Evolutionary conservation across 306 rosid species (phyloP).

Genomic region (Dalbergia cochinchinensis): DNA sequence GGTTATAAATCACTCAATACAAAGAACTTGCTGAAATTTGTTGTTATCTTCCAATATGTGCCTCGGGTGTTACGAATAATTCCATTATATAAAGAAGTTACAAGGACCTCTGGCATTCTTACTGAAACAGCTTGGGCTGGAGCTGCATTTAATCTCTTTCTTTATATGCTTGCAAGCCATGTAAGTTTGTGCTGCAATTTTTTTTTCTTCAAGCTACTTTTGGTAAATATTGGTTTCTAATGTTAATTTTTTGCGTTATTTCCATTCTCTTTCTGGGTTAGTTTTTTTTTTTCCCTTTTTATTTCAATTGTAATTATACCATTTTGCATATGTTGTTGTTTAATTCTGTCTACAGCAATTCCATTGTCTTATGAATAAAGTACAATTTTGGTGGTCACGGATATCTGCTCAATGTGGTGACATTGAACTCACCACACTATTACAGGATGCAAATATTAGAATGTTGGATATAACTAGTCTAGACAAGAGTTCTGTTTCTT

Average conservation of each 20-base stretch:
- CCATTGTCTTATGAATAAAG: background rate
- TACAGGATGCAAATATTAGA: constrained; percentile 1
- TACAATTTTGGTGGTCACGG: background rate
- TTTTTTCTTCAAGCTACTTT: background rate
- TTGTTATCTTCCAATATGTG: constrained; percentile 82
- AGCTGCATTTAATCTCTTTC: constrained; percentile 93
- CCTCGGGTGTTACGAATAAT: constrained; percentile 83
- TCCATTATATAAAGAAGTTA: constrained; percentile 93
- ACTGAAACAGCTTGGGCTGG: constrained; percentile 99
- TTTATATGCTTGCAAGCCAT: constrained; percentile 98
- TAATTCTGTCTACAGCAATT: constrained; percentile 26
- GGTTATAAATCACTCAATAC: constrained; percentile 76
- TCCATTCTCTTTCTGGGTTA: background rate
- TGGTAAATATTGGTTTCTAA: constrained; percentile 15
- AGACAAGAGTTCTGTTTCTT: background rate
- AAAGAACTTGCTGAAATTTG: constrained; percentile 83
- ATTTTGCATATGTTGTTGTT: constrained; percentile 25
- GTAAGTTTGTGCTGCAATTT: constrained; percentile 61
- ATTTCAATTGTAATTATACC: background rate
- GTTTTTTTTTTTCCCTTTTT: background rate
- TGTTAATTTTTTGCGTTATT: background rate
- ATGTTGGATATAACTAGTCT: background rate
- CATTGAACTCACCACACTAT: background rate
- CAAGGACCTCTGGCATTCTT: constrained; percentile 93
- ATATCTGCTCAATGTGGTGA: background rate